Evolutionary conservation across 192 early-diverging fungal species (phyloP).

Genomic region (Coemansia sp.): DNA sequence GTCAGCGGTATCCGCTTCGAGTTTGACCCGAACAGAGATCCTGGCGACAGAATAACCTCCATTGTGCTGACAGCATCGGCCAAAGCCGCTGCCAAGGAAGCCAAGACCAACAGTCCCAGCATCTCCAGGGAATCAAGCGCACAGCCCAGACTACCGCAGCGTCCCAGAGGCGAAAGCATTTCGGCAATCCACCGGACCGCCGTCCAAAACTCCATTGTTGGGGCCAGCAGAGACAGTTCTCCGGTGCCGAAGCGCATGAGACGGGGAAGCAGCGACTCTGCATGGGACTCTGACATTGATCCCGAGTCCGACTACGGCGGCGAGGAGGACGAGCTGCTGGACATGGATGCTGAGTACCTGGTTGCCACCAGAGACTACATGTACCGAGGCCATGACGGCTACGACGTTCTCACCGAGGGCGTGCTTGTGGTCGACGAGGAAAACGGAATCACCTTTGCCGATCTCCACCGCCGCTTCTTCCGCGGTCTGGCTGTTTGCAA

Average conservation of each 20-base stretch:
- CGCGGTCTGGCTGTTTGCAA: conserved; percentile 62
- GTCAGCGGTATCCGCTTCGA: conserved; percentile 62
- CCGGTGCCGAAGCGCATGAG: neutral
- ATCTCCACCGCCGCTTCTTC: conserved; percentile 60
- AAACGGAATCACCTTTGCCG: conserved; percentile 59
- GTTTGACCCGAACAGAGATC: conserved; percentile 57
- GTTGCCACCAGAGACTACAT: conserved; percentile 65
- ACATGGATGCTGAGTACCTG: conserved; percentile 52
- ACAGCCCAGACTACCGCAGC: neutral
- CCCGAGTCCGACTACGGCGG: conserved; percentile 32
- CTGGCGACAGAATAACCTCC: conserved; percentile 55
- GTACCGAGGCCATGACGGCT: conserved; percentile 66
- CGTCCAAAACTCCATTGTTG: conserved; percentile 24
- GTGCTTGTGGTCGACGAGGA: conserved; percentile 63
- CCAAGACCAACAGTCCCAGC: neutral
- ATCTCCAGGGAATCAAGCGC: neutral
- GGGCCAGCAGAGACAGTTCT: conserved; percentile 9
- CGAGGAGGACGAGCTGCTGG: conserved; percentile 51
- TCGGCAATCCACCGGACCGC: conserved; percentile 23
- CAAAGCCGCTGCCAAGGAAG: conserved; percentile 20
- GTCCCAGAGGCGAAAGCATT: conserved; percentile 5
- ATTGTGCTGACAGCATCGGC: conserved; percentile 44
- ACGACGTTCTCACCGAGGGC: conserved; percentile 45
- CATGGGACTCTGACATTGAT: conserved; percentile 20
- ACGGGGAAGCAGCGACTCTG: conserved; percentile 7